These are phyloP conservation scores for Synchytrium microbalum DNA, from an alignment of 371 early-diverging fungal species.

Conservation along the genomic window DNA sequence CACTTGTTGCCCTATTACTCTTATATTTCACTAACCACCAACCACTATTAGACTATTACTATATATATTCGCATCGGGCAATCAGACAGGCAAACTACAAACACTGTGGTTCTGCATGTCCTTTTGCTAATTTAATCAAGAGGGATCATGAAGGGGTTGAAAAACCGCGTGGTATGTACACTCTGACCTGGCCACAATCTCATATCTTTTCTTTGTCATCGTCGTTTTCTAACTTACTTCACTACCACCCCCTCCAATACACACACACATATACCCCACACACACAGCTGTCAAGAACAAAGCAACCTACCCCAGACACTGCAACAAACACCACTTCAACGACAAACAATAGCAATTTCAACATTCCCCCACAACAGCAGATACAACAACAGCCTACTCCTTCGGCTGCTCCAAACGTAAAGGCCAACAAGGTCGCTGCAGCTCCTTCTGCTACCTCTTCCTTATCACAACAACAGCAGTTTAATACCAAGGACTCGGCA, in stretches of 20 bases:
- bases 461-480: background rate
- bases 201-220: too few species aligned
- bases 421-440: background rate
- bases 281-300: background rate
- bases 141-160: conserved; percentile 33
- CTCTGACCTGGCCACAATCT: too few species aligned
- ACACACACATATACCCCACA: background rate
- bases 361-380: too few species aligned
- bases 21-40: too few species aligned
- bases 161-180: conserved; percentile 35
- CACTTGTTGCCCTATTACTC: too few species aligned
- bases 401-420: background rate
- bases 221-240: background rate
- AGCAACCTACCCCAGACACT: background rate
- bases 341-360: too few species aligned
- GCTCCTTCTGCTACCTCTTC: background rate
- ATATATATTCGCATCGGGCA: too few species aligned
- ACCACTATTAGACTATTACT: too few species aligned
- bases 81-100: too few species aligned
- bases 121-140: too few species aligned
- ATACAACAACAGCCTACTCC: background rate
- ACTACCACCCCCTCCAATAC: background rate
- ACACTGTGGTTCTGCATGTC: too few species aligned
- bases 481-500: background rate
- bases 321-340: background rate